These are phyloP conservation scores for Trichocomaceae sp. DNA, from an alignment of 2,329 filamentous ascomycete genomes.

Conservation along the genomic window DNA sequence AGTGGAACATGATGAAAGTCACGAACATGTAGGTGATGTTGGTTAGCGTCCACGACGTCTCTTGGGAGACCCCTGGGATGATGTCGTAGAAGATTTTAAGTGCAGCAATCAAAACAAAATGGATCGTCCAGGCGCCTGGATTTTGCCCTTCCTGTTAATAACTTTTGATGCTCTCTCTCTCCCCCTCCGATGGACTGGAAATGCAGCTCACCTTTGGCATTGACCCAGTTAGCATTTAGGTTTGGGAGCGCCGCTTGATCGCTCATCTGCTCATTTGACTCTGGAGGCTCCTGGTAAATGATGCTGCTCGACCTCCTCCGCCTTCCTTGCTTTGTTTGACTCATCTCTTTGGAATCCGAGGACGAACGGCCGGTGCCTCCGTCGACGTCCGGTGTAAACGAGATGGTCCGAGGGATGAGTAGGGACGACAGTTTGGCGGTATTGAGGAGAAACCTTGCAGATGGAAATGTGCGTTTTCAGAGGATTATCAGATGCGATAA, in stretches of 20 bases:
- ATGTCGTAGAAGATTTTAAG: conserved; percentile 97
- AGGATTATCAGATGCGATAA: not conserved
- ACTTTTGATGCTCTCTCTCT: conserved; percentile 2
- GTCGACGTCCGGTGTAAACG: conserved; percentile 79
- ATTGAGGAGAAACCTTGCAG: conserved; percentile 42
- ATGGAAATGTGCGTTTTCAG: not conserved
- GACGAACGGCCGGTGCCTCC: conserved; percentile 52
- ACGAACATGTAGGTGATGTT: conserved; percentile 99
- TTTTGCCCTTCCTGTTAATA: not conserved
- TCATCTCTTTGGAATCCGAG: conserved; percentile 53
- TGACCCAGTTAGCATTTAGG: conserved; percentile 97
- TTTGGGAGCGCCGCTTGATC: conserved; percentile 94
- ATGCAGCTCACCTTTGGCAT: conserved; percentile 73
- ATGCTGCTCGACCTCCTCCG: conserved; percentile 95
- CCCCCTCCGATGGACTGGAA: conserved; percentile 2
- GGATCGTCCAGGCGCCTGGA: conserved; percentile 82
- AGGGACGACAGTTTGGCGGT: conserved; percentile 97
- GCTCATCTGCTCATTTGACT: conserved; percentile 95
- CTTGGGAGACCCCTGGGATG: conserved; percentile 90
- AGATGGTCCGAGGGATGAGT: conserved; percentile 81
- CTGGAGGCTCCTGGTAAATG: conserved; percentile 93
- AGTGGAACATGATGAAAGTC: conserved; percentile 99
- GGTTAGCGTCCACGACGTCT: conserved; percentile 96
- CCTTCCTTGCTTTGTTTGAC: conserved; percentile 61
- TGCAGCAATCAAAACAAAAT: conserved; percentile 82